These are phyloP conservation scores for Leishmania aethiopica DNA, from an alignment of 208 protist species.

Conservation along the genomic window DNA sequence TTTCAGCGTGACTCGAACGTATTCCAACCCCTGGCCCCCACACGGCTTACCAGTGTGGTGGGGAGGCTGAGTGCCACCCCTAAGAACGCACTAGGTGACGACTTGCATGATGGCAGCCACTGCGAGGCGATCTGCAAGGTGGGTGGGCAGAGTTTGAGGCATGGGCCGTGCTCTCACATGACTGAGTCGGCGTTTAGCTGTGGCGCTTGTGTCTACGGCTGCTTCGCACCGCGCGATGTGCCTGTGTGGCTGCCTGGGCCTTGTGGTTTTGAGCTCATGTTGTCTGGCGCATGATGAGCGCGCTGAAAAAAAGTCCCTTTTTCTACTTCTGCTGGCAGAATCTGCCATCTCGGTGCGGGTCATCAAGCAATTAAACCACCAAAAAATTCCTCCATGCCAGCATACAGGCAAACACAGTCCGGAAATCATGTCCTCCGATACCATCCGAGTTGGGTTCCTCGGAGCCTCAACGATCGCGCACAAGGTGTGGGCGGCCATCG, in stretches of 20 bases:
- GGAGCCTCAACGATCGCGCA: constrained; percentile 42
- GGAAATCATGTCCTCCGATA: constrained; percentile 14
- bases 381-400: background rate
- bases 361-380: background rate
- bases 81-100: background rate
- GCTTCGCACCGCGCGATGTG: no score
- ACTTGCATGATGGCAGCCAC: background rate
- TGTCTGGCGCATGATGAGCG: background rate
- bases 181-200: background rate
- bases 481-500: constrained; percentile 43
- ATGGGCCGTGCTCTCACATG: background rate
- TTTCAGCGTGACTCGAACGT: background rate
- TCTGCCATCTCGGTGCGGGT: background rate
- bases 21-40: background rate
- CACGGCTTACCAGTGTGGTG: background rate
- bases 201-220: background rate
- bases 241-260: background rate
- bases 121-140: background rate
- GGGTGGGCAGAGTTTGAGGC: background rate
- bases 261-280: background rate
- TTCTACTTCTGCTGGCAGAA: background rate
- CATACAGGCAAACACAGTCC: background rate
- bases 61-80: background rate
- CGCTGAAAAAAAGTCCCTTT: background rate
- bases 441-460: constrained; percentile 47